Percentiles rank a stretch among this genome's conserved stretches.
phyloP scores from a whole-genome alignment of 257 asterid species.

The Nicotiana undulata region DNA sequence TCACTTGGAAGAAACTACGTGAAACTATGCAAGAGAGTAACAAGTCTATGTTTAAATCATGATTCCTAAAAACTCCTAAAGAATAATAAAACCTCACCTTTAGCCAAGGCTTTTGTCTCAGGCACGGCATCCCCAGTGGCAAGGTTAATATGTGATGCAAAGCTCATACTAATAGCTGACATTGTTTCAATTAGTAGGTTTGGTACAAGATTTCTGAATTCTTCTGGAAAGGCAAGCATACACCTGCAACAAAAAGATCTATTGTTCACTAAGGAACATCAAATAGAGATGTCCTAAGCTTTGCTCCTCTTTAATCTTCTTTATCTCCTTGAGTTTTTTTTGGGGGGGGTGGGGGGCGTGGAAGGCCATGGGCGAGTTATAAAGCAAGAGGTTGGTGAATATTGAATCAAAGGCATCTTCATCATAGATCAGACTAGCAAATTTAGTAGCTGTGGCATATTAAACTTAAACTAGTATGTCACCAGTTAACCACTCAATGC shows the following conservation, averaged over 20 bases:
- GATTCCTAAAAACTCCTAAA: background rate
- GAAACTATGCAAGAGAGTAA: background rate
- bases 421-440: background rate
- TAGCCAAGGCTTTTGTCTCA: constrained; percentile 83
- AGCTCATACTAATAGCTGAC: constrained; percentile 61
- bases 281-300: background rate
- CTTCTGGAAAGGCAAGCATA: constrained; percentile 86
- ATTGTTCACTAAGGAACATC: background rate
- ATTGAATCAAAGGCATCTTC: background rate
- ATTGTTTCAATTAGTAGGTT: constrained; percentile 71
- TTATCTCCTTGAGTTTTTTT: background rate
- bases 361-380: background rate
- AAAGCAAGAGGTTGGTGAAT: background rate
- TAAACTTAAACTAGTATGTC: background rate
- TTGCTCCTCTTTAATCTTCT: background rate
- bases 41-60: background rate
- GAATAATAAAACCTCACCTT: constrained; percentile 41
- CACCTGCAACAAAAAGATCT: constrained; percentile 50
- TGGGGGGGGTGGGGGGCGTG: background rate
- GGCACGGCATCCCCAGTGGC: constrained; percentile 88
- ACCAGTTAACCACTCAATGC: background rate
- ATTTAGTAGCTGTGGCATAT: background rate
- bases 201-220: constrained; percentile 78
- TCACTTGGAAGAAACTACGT: background rate
- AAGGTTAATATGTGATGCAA: constrained; percentile 76